Percentiles rank a stretch among this genome's conserved stretches.
Evolutionary conservation across 2,329 filamentous ascomycete species (phyloP).

Genomic region (Colletotrichum falcatum): DNA sequence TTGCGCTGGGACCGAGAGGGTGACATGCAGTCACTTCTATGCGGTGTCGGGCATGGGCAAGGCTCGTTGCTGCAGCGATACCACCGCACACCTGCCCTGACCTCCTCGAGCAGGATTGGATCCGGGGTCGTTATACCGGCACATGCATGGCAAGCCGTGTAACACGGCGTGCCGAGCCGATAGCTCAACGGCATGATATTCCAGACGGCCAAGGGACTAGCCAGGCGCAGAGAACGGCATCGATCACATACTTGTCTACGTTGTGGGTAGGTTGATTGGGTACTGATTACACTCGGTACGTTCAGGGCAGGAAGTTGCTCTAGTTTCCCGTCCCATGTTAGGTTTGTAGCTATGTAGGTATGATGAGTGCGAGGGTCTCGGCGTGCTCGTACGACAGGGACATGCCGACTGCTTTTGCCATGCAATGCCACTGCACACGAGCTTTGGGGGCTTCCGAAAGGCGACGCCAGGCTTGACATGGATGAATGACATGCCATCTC

Average conservation of each 20-base stretch:
- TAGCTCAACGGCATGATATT: background rate
- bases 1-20: too few species aligned
- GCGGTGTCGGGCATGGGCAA: background rate
- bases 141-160: conserved; percentile 6
- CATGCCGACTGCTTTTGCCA: background rate
- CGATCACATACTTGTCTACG: too few species aligned
- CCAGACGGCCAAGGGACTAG: background rate
- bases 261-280: too few species aligned
- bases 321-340: background rate
- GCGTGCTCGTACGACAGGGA: background rate
- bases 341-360: background rate
- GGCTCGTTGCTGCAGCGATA: background rate
- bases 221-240: background rate
- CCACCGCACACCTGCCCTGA: background rate
- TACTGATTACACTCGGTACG: too few species aligned
- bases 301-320: background rate
- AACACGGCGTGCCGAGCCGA: background rate
- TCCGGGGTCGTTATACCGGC: background rate
- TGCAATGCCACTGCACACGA: background rate
- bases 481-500: too few species aligned
- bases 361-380: background rate
- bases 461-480: background rate
- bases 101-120: background rate
- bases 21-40: too few species aligned
- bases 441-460: background rate